phyloP scores from a whole-genome alignment of 2,329 filamentous ascomycete species.

The Knufia petricola region DNA sequence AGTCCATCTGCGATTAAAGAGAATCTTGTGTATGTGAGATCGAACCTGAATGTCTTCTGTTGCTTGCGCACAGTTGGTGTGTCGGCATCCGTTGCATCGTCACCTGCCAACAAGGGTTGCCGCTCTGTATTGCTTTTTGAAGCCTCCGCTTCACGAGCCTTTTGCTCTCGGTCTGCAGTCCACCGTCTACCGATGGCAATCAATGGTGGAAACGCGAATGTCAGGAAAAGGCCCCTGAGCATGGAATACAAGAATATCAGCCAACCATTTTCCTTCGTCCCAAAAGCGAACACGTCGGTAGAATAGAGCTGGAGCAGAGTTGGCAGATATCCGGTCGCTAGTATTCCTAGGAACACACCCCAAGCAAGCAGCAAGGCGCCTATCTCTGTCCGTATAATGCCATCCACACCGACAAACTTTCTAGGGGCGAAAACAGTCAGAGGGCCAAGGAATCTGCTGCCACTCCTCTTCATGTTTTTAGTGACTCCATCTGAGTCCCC shows the following conservation, averaged over 20 bases:
- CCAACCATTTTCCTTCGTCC: slow-evolving; percentile 47
- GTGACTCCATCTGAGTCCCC: not conserved
- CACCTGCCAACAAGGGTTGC: slow-evolving; percentile 9
- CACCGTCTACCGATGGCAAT: slow-evolving; percentile 38
- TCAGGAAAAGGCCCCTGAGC: slow-evolving; percentile 46
- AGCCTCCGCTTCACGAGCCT: not conserved
- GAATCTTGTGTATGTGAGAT: slow-evolving; percentile 57
- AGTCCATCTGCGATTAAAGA: slow-evolving; percentile 56
- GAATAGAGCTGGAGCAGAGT: slow-evolving; percentile 52
- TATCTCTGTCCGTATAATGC: slow-evolving; percentile 46
- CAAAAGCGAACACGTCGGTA: slow-evolving; percentile 46
- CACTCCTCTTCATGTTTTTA: slow-evolving; percentile 27
- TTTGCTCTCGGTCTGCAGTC: slow-evolving; percentile 6
- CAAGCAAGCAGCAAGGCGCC: slow-evolving; percentile 55
- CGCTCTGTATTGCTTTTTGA: slow-evolving; percentile 7
- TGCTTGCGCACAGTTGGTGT: slow-evolving; percentile 12
- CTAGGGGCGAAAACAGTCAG: slow-evolving; percentile 53
- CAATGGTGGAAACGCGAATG: slow-evolving; percentile 46
- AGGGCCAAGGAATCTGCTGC: slow-evolving; percentile 38
- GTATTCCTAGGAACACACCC: slow-evolving; percentile 58
- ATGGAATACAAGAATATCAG: slow-evolving; percentile 49
- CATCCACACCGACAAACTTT: slow-evolving; percentile 42
- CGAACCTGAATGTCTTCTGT: slow-evolving; percentile 46
- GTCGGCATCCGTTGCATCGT: not conserved
- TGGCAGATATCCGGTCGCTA: slow-evolving; percentile 60